Evolutionary conservation across 805 yeast species (phyloP), one percentile per base, ranked within the genome.

Genomic region (Zygosaccharomyces gambellarensis): DNA sequence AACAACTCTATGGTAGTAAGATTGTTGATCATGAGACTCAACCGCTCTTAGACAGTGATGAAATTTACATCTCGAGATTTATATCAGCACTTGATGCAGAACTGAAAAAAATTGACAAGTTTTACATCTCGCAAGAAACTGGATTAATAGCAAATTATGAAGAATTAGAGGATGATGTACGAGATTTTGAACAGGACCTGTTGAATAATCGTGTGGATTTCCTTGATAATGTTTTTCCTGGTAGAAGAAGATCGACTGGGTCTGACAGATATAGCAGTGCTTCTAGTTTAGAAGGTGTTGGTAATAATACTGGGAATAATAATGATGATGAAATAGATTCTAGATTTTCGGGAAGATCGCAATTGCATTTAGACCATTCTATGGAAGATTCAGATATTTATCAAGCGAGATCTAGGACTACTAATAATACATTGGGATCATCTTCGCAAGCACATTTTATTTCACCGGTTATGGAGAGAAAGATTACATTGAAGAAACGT

Each of bases 41-140:
- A 43, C 61, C 57, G 57, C 57, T 57, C 46, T 53, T 23, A 62
- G 50, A 39, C 12, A 63, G 60, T 60, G 68, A 58, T 22, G 65
- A 68, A 39, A 51, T 80, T 50, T 82, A 87, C 5, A 70, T 77
- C 2, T 68, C 67, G 17, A 80, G 80, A n/a, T 92, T 90, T 59
- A 59, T 71, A 1, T 75, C 80, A 17, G 92, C 94, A 1, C 71
- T 94, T 51, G 89, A 92, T 64, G 77, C 79, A 7, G 98, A 94
- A 67, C 71, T 87, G 55, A 66, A 63, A 45, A 88, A 89, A 64
- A 81, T 94, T 43, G 90, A 89, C 66, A 74, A 70, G 42, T 94
- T 94, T 62, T 94, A 82, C 68, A 69, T 69, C 38, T 69, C 73
- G 28, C 90, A 85, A 57, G 95, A 90, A 64, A 69, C 64, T 9